Conservation (phyloP, 345 rosid species). For the Durio zibethinus region DNA sequence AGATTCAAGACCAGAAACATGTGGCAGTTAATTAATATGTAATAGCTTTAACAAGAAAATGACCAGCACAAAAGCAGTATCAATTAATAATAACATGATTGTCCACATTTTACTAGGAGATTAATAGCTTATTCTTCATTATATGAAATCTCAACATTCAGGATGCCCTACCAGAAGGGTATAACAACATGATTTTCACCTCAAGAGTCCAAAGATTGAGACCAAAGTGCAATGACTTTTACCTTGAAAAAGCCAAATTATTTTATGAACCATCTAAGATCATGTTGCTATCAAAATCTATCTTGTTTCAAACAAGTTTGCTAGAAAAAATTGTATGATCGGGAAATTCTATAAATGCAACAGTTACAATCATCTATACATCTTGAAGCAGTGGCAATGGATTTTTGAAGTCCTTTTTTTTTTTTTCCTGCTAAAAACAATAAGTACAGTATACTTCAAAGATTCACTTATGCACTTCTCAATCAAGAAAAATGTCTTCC, state of each 20-base stretch:
- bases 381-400: background rate
- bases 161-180: background rate
- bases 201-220: background rate
- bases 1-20: background rate
- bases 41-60: constrained; percentile 4
- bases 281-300: background rate
- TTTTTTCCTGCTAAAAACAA: background rate
- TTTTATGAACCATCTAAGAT: background rate
- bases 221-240: background rate
- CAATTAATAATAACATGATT: background rate
- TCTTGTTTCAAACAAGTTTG: background rate
- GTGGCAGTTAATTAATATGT: background rate
- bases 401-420: background rate
- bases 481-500: background rate
- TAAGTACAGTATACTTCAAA: background rate
- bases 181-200: background rate
- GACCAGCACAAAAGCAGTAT: background rate
- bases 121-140: background rate
- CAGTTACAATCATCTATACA: background rate
- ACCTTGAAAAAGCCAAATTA: background rate
- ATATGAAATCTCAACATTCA: background rate
- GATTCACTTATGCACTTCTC: background rate
- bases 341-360: background rate
- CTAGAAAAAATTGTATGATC: background rate
- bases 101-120: too few species aligned